phyloP scores from a whole-genome alignment of 257 asterid genomes.

The Plantago ovata region DNA sequence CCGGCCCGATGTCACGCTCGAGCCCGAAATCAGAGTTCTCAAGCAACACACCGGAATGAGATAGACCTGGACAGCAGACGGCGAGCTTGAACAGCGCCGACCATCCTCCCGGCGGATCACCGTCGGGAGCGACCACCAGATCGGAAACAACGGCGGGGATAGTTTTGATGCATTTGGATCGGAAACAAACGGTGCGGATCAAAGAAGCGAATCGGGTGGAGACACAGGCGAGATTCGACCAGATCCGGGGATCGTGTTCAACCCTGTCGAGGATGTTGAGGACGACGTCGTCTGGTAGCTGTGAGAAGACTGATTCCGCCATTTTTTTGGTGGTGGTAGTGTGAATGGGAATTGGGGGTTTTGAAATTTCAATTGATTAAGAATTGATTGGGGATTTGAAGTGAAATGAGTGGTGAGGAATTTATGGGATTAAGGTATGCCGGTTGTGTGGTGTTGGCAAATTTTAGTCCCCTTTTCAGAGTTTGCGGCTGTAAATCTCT shows the following conservation, averaged over 20 bases:
- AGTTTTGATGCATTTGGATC: constrained; percentile 53
- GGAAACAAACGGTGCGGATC: constrained; percentile 62
- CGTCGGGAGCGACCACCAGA: constrained; percentile 33
- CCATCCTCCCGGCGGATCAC: constrained; percentile 54
- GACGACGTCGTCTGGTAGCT: constrained; percentile 73
- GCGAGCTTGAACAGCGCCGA: constrained; percentile 78
- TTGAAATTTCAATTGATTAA: too few relatives aligned
- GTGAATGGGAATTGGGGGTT: neutral
- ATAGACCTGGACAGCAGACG: constrained; percentile 88
- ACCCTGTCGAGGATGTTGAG: constrained; percentile 75
- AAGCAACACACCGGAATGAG: constrained; percentile 77
- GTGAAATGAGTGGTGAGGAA: too few relatives aligned
- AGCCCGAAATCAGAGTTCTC: constrained; percentile 92
- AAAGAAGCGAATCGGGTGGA: constrained; percentile 66
- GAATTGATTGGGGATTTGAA: neutral
- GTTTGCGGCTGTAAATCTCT: too few relatives aligned
- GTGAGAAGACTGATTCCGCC: constrained; percentile 50
- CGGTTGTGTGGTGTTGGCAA: too few relatives aligned
- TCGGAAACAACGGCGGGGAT: constrained; percentile 80
- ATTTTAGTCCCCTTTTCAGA: too few relatives aligned
- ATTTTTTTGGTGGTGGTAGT: constrained; percentile 5
- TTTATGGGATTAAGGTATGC: too few relatives aligned
- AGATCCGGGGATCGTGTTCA: constrained; percentile 77
- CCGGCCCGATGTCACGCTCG: constrained; percentile 85
- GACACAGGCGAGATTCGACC: constrained; percentile 89